Conservation (phyloP, 306 rosid species). For the Citrullus colocynthis region DNA sequence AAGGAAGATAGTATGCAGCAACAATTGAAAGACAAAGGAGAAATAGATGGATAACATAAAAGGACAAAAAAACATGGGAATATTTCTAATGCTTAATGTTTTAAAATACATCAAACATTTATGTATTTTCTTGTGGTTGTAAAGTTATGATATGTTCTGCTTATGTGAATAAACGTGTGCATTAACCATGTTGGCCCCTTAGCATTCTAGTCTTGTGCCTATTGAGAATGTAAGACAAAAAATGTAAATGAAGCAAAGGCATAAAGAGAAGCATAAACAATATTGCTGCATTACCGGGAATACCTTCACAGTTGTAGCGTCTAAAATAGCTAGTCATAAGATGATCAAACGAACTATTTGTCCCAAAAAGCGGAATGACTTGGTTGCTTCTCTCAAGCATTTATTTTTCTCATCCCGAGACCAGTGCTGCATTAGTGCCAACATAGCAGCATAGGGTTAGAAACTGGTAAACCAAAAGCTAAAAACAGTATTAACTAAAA, state of each 20-base stretch:
- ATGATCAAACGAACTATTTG: slow-evolving; percentile 71
- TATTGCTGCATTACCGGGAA: background rate
- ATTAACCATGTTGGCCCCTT: background rate
- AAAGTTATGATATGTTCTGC: background rate
- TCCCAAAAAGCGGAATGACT: slow-evolving; percentile 62
- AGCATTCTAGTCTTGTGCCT: background rate
- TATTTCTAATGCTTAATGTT: background rate
- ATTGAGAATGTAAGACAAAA: background rate
- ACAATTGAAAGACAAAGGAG: background rate
- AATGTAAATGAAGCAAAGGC: background rate
- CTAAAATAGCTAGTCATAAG: slow-evolving; percentile 18
- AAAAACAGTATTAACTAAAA: background rate
- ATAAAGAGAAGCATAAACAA: background rate
- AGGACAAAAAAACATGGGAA: background rate
- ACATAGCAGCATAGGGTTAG: background rate
- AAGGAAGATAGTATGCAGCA: background rate
- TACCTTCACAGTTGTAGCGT: background rate
- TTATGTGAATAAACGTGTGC: background rate
- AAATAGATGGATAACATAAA: background rate
- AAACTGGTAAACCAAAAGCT: background rate
- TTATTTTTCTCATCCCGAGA: slow-evolving; percentile 60
- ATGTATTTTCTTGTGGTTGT: background rate
- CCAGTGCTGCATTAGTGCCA: slow-evolving; percentile 57
- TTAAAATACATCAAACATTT: background rate
- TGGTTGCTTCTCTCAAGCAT: slow-evolving; percentile 69